Percentiles rank a stretch among this genome's conserved stretches.
Evolutionary conservation across 2,329 filamentous ascomycete genomes (phyloP).

Genomic region (Arthrobotrys conoides): DNA sequence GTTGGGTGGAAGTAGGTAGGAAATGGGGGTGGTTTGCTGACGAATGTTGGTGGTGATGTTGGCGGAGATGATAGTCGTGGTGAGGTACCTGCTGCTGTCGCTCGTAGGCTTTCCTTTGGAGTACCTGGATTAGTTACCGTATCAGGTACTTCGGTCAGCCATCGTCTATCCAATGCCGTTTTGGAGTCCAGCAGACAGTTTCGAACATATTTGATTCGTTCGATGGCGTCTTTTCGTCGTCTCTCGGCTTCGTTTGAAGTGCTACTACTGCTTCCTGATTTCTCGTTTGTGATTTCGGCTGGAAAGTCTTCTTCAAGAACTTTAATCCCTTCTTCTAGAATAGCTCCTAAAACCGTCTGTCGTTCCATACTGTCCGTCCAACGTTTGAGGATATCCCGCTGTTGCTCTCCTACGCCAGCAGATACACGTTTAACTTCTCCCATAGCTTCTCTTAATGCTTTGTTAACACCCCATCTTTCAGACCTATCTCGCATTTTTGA

Average conservation of each 20-base stretch:
- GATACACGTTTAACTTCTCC: conserved; percentile 75
- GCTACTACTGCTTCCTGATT: not conserved
- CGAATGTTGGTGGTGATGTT: conserved; percentile 11
- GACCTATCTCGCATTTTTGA: conserved; percentile 80
- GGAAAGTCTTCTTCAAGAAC: conserved; percentile 56
- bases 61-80: not conserved
- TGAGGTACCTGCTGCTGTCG: not conserved
- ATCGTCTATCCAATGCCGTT: conserved; percentile 55
- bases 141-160: conserved; percentile 49
- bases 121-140: not conserved
- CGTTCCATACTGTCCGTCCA: conserved; percentile 61
- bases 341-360: conserved; percentile 60
- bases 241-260: not conserved
- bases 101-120: conserved; percentile 1
- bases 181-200: conserved; percentile 62
- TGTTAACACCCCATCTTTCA: conserved; percentile 83
- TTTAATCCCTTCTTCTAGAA: conserved; percentile 62
- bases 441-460: conserved; percentile 83
- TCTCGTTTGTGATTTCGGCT: not conserved
- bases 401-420: conserved; percentile 51
- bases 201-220: conserved; percentile 62
- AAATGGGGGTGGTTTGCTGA: conserved; percentile 51
- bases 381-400: conserved; percentile 45
- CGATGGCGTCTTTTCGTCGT: conserved; percentile 53
- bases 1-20: conserved; percentile 49